Conservation (phyloP, 1,284 basidiomycete species). For the Cutaneotrichosporon dermatis region DNA sequence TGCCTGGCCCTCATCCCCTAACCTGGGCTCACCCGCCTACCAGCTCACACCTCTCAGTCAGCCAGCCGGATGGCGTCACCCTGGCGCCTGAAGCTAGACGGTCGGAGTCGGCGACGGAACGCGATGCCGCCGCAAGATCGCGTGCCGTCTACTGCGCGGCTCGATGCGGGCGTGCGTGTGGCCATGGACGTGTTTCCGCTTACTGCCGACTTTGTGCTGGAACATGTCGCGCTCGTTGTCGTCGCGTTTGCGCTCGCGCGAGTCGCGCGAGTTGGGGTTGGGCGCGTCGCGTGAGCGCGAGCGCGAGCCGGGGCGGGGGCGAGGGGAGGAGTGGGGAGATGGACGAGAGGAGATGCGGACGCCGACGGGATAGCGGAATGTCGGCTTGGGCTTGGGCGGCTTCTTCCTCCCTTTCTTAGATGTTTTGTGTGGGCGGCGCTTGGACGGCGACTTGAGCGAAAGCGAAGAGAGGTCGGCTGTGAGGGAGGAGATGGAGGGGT, state of each 20-base stretch:
- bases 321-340: too few relatives aligned
- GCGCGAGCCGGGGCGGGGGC: too few relatives aligned
- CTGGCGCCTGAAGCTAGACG: background rate
- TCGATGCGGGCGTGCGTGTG: background rate
- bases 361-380: background rate
- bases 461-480: background rate
- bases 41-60: too few relatives aligned
- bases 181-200: background rate
- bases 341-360: background rate
- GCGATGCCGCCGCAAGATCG: background rate
- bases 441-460: background rate
- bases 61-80: too few relatives aligned
- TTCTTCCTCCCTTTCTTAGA: background rate
- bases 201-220: background rate
- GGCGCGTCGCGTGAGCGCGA: too few relatives aligned
- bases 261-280: too few relatives aligned
- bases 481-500: background rate
- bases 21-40: too few relatives aligned
- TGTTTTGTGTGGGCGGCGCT: background rate
- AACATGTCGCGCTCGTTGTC: background rate
- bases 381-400: background rate
- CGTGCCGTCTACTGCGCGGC: conserved; percentile 1
- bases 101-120: conserved; percentile 2
- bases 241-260: background rate
- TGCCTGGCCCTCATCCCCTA: background rate